phyloP scores from a whole-genome alignment of 306 rosid genomes.

The Sophora flavescens region DNA sequence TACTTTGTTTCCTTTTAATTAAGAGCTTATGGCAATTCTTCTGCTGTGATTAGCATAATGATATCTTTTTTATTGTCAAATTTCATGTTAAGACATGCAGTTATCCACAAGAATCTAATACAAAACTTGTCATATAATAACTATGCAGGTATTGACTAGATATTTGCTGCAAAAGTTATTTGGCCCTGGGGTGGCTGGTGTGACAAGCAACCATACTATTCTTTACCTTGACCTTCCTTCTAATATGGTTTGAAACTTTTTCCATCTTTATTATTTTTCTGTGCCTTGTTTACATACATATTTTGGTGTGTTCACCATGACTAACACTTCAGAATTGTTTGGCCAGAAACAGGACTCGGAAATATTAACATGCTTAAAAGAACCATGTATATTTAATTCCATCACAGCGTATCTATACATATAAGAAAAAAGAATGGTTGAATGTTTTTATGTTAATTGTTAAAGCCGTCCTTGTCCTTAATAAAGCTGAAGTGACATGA shows the following conservation, averaged over 20 bases:
- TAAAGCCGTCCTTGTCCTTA: too few species aligned
- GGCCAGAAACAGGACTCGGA: too few species aligned
- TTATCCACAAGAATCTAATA: conserved; percentile 30
- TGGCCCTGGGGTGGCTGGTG: conserved; percentile 69
- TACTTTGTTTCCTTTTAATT: conserved; percentile 2
- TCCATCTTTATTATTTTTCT: too few species aligned
- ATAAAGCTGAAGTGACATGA: too few species aligned
- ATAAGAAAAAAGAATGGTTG: too few species aligned
- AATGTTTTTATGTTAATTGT: too few species aligned
- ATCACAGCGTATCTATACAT: too few species aligned
- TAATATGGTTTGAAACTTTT: conserved; percentile 84
- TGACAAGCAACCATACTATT: conserved; percentile 64
- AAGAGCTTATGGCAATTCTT: conserved; percentile 12
- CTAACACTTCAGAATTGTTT: too few species aligned
- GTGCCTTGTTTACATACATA: too few species aligned
- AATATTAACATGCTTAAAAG: too few species aligned
- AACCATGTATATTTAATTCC: too few species aligned
- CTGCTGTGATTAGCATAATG: neutral
- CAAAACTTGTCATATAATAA: conserved; percentile 12
- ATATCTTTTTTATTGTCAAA: conserved; percentile 5
- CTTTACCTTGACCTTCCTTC: conserved; percentile 91
- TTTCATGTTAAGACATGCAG: conserved; percentile 18
- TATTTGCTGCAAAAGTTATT: conserved; percentile 76
- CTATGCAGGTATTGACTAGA: conserved; percentile 76
- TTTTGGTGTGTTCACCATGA: too few species aligned